phyloP scores from a whole-genome alignment of 345 rosid species.

The Citrus glauca region DNA sequence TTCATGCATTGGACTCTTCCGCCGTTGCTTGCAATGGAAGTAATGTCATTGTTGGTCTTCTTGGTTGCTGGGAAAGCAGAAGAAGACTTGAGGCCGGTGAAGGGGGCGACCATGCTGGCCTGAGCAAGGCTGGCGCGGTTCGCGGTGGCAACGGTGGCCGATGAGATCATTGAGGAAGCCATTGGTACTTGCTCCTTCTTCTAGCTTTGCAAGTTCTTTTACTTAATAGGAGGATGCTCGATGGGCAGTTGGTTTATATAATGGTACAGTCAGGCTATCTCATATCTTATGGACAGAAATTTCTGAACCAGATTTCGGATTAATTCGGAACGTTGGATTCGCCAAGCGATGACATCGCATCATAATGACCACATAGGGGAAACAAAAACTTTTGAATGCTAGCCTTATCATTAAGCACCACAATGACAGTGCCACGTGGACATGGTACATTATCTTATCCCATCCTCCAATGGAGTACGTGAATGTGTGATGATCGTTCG shows the following conservation, averaged over 20 bases:
- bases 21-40: slow-evolving; percentile 46
- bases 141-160: slow-evolving; percentile 40
- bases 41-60: slow-evolving; percentile 35
- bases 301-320: slow-evolving; percentile 3
- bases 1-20: slow-evolving; percentile 50
- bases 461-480: slow-evolving; percentile 13
- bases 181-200: slow-evolving; percentile 17
- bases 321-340: slow-evolving; percentile 34
- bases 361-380: slow-evolving; percentile 12
- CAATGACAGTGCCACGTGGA: slow-evolving; percentile 27
- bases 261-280: slow-evolving; percentile 7
- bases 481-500: slow-evolving; percentile 16
- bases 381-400: background rate
- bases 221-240: background rate
- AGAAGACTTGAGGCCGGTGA: slow-evolving; percentile 44
- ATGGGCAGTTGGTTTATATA: slow-evolving; percentile 32
- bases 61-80: slow-evolving; percentile 40
- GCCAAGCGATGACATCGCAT: background rate
- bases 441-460: slow-evolving; percentile 21
- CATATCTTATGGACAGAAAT: slow-evolving; percentile 28
- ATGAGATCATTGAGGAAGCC: slow-evolving; percentile 58
- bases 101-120: slow-evolving; percentile 50
- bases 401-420: slow-evolving; percentile 28
- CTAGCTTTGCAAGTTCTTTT: background rate
- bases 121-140: slow-evolving; percentile 43